phyloP scores from a whole-genome alignment of 768 basidiomycete species.

The Lanmaoa rubissima region DNA sequence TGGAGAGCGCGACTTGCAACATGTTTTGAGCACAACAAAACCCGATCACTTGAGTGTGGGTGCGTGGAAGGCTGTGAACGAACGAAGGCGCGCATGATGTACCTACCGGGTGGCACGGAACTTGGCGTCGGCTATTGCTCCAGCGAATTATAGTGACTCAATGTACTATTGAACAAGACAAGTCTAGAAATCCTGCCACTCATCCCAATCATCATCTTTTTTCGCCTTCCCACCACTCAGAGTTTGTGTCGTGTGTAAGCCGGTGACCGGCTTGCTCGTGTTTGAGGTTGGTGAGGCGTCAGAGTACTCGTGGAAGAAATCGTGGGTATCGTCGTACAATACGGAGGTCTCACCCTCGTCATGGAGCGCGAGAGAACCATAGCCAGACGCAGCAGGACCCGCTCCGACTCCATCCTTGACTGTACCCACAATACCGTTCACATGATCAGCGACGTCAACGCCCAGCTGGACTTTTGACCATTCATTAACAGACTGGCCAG shows the following conservation, averaged over 20 bases:
- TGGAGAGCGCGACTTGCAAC: slow-evolving; percentile 19
- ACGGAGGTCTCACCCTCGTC: slow-evolving; percentile 57
- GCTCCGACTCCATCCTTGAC: slow-evolving; percentile 58
- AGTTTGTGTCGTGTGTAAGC: slow-evolving; percentile 6
- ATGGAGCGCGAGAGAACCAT: slow-evolving; percentile 45
- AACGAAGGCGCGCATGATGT: background rate
- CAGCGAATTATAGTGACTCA: background rate
- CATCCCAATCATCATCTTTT: slow-evolving; percentile 64
- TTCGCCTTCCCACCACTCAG: slow-evolving; percentile 19
- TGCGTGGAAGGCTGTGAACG: background rate
- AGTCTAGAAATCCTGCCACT: slow-evolving; percentile 77
- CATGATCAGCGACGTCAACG: slow-evolving; percentile 79
- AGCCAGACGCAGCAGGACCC: slow-evolving; percentile 53
- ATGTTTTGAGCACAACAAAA: slow-evolving; percentile 10
- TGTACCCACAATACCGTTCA: slow-evolving; percentile 65
- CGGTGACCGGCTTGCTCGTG: slow-evolving; percentile 3
- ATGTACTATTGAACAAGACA: background rate
- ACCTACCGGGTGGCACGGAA: slow-evolving; percentile 19
- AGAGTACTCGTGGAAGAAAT: slow-evolving; percentile 50
- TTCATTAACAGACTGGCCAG: slow-evolving; percentile 65
- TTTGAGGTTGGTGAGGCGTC: slow-evolving; percentile 18
- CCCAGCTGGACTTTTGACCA: slow-evolving; percentile 79
- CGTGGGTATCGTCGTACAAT: slow-evolving; percentile 62
- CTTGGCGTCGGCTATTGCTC: slow-evolving; percentile 15
- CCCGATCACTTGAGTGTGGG: background rate